Evolutionary conservation across 805 yeast genomes (phyloP).

Genomic region (Huiozyma naganishii): DNA sequence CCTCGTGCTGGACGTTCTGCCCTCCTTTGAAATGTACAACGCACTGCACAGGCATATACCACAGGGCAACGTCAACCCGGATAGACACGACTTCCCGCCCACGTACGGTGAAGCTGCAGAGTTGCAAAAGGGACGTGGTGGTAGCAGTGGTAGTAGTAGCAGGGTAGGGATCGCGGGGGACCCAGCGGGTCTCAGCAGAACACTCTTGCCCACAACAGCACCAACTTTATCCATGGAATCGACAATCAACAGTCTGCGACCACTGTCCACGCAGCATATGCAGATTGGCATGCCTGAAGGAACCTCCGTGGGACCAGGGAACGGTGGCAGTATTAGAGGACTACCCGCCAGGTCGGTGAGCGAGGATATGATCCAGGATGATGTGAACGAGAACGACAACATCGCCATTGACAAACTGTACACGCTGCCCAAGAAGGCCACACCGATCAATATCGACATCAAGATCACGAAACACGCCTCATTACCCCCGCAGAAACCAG

Average conservation of each 20-base stretch:
- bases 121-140: neutral
- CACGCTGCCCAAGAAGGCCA: slow-evolving; percentile 12
- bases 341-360: neutral
- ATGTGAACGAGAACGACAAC: slow-evolving; percentile 7
- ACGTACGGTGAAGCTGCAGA: slow-evolving; percentile 6
- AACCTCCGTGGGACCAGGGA: neutral
- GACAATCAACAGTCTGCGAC: slow-evolving; percentile 1
- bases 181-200: neutral
- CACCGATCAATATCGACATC: slow-evolving; percentile 17
- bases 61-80: slow-evolving; percentile 13
- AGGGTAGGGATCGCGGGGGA: neutral
- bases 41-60: slow-evolving; percentile 20
- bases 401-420: slow-evolving; percentile 17
- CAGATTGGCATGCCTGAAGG: neutral
- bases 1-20: slow-evolving; percentile 15
- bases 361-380: slow-evolving; percentile 6
- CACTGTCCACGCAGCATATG: slow-evolving; percentile 1
- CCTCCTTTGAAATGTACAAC: slow-evolving; percentile 21
- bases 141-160: neutral
- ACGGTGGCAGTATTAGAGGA: neutral
- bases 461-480: slow-evolving; percentile 14
- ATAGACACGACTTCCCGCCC: slow-evolving; percentile 14
- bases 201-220: neutral
- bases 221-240: neutral
- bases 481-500: slow-evolving; percentile 12